Conservation (phyloP, 1,284 basidiomycete genomes). For the Bjerkandera adusta region DNA sequence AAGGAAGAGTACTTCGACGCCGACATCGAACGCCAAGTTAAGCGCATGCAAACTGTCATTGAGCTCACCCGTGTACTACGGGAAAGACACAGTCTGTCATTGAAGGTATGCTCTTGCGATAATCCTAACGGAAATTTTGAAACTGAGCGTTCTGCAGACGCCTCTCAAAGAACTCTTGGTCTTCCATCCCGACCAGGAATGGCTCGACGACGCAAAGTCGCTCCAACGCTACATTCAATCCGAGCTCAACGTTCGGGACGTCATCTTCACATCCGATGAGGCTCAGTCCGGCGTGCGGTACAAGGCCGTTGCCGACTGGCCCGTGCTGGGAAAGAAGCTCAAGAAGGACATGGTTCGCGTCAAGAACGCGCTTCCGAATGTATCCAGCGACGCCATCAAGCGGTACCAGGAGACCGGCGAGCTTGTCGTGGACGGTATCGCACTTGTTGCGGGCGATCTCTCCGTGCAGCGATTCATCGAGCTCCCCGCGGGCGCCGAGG, state of each 20-base stretch:
- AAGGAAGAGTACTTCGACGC: slow-evolving; percentile 95
- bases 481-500: slow-evolving; percentile 55
- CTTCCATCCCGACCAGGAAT: slow-evolving; percentile 88
- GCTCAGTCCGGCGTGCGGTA: slow-evolving; percentile 86
- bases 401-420: slow-evolving; percentile 75
- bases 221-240: slow-evolving; percentile 90
- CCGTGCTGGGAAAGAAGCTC: slow-evolving; percentile 91
- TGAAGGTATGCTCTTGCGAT: slow-evolving; percentile 64
- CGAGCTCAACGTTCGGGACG: slow-evolving; percentile 93
- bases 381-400: slow-evolving; percentile 86
- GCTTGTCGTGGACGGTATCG: slow-evolving; percentile 87
- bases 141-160: slow-evolving; percentile 47
- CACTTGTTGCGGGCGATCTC: slow-evolving; percentile 87
- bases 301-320: slow-evolving; percentile 93
- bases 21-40: slow-evolving; percentile 94
- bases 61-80: slow-evolving; percentile 90
- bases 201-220: slow-evolving; percentile 84
- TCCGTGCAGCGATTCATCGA: slow-evolving; percentile 92
- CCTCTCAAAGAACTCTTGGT: slow-evolving; percentile 93
- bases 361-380: slow-evolving; percentile 81
- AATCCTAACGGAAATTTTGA: not conserved
- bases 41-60: slow-evolving; percentile 94
- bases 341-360: slow-evolving; percentile 93
- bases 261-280: slow-evolving; percentile 91
- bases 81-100: slow-evolving; percentile 85